phyloP scores from a whole-genome alignment of 1,284 basidiomycete species.

The Phellopilus nigrolimitatus region DNA sequence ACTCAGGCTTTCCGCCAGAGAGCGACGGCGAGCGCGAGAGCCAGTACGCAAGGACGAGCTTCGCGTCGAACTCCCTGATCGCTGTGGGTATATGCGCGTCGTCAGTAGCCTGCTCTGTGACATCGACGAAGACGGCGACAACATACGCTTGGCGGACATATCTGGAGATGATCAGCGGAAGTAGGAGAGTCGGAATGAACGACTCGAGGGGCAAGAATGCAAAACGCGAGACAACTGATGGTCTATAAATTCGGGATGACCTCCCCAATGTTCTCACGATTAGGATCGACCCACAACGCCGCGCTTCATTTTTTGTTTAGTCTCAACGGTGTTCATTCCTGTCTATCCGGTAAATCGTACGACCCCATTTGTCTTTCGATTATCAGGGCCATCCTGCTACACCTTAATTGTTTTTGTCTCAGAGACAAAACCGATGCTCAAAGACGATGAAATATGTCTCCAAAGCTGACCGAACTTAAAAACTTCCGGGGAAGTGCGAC shows the following conservation, averaged over 20 bases:
- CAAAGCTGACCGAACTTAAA: too few relatives aligned
- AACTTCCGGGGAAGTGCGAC: neutral
- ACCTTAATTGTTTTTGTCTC: neutral
- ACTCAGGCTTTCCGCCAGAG: slow-evolving; percentile 33
- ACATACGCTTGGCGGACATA: slow-evolving; percentile 21
- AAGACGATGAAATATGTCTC: too few relatives aligned
- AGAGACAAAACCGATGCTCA: too few relatives aligned
- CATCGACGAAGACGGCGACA: neutral
- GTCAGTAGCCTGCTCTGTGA: neutral
- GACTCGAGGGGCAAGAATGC: neutral
- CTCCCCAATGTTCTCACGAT: neutral
- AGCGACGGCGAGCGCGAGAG: slow-evolving; percentile 77
- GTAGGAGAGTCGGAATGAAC: neutral
- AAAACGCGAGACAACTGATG: slow-evolving; percentile 5
- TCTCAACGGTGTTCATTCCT: too few relatives aligned
- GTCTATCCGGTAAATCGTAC: neutral
- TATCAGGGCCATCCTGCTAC: neutral
- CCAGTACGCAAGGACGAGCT: slow-evolving; percentile 92
- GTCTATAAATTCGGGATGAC: neutral
- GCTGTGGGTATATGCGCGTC: slow-evolving; percentile 40
- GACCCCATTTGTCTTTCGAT: neutral
- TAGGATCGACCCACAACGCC: neutral
- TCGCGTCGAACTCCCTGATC: slow-evolving; percentile 93
- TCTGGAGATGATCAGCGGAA: neutral
- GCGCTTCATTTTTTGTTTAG: neutral